Base-by-base conservation (phyloP, 768 basidiomycete genomes). In the Xerocomellus amylosporus region DNA sequence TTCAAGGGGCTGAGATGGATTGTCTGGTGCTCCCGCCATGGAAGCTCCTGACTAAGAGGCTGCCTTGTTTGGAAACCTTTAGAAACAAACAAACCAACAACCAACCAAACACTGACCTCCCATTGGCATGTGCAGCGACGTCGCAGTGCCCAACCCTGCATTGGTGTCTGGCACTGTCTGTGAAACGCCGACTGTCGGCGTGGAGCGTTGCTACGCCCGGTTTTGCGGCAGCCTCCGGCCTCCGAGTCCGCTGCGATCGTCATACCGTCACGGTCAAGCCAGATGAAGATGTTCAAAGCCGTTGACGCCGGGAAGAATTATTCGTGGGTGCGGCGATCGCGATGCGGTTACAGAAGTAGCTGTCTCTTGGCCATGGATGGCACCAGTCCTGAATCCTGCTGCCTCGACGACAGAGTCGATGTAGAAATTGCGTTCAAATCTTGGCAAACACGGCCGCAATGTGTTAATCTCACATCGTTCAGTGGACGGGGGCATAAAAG, bases 11-110 rank as follows among this genome's bases (percentile, higher is more conserved):
- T 28, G 56, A 46, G 52, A 40, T 22, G 36, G 22, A 44, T 38
- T 13, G 20, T 15, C 40, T 19, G 42, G 24, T 30, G 44, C 20
- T 13, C 4, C 50, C 22, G 17, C 33, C 47, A 51, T 58, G 50
- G 41, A 31, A 10, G 56, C 36, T 58, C 26, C 36, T 62, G 55
- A 51, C 24, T 17, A 58, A 53, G 34, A 5, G 14, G 19, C 26
- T 12, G 24, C 38, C 42, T 54, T 43, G 28, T 60, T 55, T 59
- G 48, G 61, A 39, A 10, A 17, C 9, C 33, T 36, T 45, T 13
- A 26, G 15, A 49, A 19, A 41, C 36, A 58, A 51, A 62, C 45
- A 38, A 43, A 24, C 12, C 9, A 31, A 24, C 24, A 24, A 24
- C 24, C 24, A 24, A 24, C 24, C 42, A 55, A 45, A 44, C 15